phyloP scores from a whole-genome alignment of 331 rosid genomes.

The Pyracantha coccinea region DNA sequence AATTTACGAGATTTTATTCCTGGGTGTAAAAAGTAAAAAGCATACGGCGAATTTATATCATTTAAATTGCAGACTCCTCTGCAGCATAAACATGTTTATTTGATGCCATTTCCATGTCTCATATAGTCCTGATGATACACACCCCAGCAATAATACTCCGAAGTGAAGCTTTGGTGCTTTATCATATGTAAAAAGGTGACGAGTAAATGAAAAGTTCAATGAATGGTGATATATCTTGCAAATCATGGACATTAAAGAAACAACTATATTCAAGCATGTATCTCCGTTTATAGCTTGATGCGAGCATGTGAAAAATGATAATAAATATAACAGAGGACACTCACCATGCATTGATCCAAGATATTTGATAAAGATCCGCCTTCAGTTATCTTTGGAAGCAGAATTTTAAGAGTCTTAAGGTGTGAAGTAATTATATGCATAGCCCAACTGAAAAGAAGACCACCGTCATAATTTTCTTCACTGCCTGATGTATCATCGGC shows the following conservation, averaged over 20 bases:
- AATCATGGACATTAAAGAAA: background rate
- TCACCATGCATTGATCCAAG: constrained; percentile 98
- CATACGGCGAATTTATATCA: background rate
- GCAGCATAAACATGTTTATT: constrained; percentile 1
- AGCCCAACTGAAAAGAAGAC: constrained; percentile 98
- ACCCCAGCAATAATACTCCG: background rate
- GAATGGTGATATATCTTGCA: background rate
- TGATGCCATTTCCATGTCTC: background rate
- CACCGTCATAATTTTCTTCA: constrained; percentile 95
- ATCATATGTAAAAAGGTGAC: background rate
- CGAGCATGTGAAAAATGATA: background rate
- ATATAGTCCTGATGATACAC: background rate
- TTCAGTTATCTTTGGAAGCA: constrained; percentile 98
- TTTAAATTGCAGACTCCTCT: background rate
- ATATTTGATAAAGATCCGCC: constrained; percentile 95
- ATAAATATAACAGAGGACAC: constrained; percentile 14
- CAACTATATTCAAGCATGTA: background rate
- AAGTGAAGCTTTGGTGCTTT: background rate
- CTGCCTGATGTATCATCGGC: constrained; percentile 96
- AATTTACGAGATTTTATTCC: background rate
- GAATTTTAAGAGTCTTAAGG: constrained; percentile 70
- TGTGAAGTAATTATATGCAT: constrained; percentile 95
- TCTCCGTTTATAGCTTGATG: background rate
- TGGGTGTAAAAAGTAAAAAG: background rate
- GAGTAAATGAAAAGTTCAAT: background rate